phyloP scores from a whole-genome alignment of 306 rosid species.

The Quercus ilex region DNA sequence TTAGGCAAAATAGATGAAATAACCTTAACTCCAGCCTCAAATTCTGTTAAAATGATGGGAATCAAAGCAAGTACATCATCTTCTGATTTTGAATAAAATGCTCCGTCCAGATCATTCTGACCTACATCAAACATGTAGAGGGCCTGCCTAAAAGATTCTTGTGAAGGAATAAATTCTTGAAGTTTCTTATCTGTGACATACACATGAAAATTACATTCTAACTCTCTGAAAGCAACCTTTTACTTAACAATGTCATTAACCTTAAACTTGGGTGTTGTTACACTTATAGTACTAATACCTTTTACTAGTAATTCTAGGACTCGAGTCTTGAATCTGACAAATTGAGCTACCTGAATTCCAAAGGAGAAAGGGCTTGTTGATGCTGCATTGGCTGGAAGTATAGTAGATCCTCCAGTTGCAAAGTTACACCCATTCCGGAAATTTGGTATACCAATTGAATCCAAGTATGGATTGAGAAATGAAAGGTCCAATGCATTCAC shows the following conservation, averaged over 20 bases:
- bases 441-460: slow-evolving; percentile 38
- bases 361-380: slow-evolving; percentile 29
- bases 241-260: neutral
- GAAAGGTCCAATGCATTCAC: slow-evolving; percentile 30
- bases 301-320: slow-evolving; percentile 19
- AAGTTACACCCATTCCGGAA: slow-evolving; percentile 40
- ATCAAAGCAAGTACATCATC: slow-evolving; percentile 27
- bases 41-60: slow-evolving; percentile 22
- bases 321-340: slow-evolving; percentile 26
- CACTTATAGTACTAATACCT: slow-evolving; percentile 15
- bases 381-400: slow-evolving; percentile 36
- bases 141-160: slow-evolving; percentile 31
- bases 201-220: neutral
- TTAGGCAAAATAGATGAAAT: neutral
- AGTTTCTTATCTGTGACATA: slow-evolving; percentile 17
- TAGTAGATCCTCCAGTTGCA: slow-evolving; percentile 34
- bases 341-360: slow-evolving; percentile 32
- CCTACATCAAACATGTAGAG: slow-evolving; percentile 35
- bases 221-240: neutral
- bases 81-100: slow-evolving; percentile 22
- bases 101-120: slow-evolving; percentile 41
- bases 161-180: slow-evolving; percentile 21
- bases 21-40: slow-evolving; percentile 31
- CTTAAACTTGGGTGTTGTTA: neutral
- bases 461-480: slow-evolving; percentile 41